A percentile compares a stretch with the other conserved stretches of the same genome.
Conservation (phyloP, 2,329 filamentous ascomycete genomes). For the Ophiocordyceps camponoti-saundersi region DNA sequence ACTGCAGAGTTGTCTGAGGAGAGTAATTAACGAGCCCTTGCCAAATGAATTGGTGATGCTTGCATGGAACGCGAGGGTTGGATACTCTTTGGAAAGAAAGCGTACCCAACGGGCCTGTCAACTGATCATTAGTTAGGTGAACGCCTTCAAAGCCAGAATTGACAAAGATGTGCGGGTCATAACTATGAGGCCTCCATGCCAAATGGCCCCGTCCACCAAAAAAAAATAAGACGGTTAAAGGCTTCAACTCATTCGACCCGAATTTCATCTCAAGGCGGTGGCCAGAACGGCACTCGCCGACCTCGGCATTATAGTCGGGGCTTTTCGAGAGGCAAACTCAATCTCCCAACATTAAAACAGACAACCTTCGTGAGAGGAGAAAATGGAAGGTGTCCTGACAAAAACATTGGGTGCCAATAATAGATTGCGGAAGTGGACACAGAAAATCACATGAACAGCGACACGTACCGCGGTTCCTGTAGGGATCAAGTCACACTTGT, state of each 20-base stretch:
- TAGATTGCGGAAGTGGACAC: not conserved
- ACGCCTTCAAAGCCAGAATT: not conserved
- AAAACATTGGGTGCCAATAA: slow-evolving; percentile 38
- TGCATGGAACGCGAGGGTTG: slow-evolving; percentile 87
- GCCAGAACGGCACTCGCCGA: slow-evolving; percentile 83
- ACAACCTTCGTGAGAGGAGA: slow-evolving; percentile 57
- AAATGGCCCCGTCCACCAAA: slow-evolving; percentile 28
- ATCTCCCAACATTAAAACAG: slow-evolving; percentile 99
- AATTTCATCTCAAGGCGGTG: slow-evolving; percentile 54
- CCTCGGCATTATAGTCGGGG: slow-evolving; percentile 22
- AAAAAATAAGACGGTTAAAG: slow-evolving; percentile 53
- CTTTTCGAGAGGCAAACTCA: slow-evolving; percentile 32
- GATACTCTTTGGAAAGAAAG: slow-evolving; percentile 73
- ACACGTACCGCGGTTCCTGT: slow-evolving; percentile 72
- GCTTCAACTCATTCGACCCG: slow-evolving; percentile 97
- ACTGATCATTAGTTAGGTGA: not conserved
- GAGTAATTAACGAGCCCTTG: slow-evolving; percentile 82
- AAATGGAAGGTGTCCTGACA: slow-evolving; percentile 75
- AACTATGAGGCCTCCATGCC: slow-evolving; percentile 84
- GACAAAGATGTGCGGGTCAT: slow-evolving; percentile 64
- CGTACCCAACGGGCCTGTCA: slow-evolving; percentile 82
- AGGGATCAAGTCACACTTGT: slow-evolving; percentile 62
- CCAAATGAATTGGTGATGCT: slow-evolving; percentile 93
- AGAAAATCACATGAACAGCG: not conserved
- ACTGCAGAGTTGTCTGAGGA: slow-evolving; percentile 82